Evolutionary conservation across 2,329 filamentous ascomycete genomes (phyloP).

Genomic region (Fusarium redolens): DNA sequence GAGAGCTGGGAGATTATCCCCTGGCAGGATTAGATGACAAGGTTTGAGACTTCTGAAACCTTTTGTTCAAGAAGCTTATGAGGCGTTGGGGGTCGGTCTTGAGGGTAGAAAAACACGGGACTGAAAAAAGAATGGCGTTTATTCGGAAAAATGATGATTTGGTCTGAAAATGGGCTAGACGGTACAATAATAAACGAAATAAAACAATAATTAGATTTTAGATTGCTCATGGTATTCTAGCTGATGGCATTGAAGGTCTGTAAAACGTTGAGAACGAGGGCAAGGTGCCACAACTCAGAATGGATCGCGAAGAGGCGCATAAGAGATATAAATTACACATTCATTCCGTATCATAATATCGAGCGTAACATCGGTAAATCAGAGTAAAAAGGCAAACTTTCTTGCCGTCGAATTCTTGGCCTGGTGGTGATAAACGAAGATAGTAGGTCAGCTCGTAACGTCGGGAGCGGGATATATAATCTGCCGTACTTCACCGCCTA

Average conservation of each 20-base stretch:
- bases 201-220: slow-evolving; percentile 13
- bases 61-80: not conserved
- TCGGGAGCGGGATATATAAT: slow-evolving; percentile 39
- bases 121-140: slow-evolving; percentile 22
- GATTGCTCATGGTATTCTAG: not conserved
- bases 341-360: not conserved
- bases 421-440: slow-evolving; percentile 16
- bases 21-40: slow-evolving; percentile 57
- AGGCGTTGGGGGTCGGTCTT: not conserved
- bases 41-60: not conserved
- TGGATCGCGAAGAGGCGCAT: not conserved
- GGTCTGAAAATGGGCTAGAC: slow-evolving; percentile 1
- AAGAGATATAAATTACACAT: not conserved
- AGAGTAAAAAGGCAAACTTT: not conserved
- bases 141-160: not conserved
- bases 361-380: not conserved
- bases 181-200: slow-evolving; percentile 14
- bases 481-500: slow-evolving; percentile 54
- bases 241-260: not conserved
- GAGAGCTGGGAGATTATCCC: slow-evolving; percentile 71
- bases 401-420: not conserved
- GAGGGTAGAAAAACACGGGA: not conserved
- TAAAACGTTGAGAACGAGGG: slow-evolving; percentile 2
- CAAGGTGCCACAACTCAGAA: not conserved
- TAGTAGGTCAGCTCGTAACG: slow-evolving; percentile 2